Evolutionary conservation across 2,329 filamentous ascomycete genomes (phyloP).

Genomic region (Rugonectria rugulosa): DNA sequence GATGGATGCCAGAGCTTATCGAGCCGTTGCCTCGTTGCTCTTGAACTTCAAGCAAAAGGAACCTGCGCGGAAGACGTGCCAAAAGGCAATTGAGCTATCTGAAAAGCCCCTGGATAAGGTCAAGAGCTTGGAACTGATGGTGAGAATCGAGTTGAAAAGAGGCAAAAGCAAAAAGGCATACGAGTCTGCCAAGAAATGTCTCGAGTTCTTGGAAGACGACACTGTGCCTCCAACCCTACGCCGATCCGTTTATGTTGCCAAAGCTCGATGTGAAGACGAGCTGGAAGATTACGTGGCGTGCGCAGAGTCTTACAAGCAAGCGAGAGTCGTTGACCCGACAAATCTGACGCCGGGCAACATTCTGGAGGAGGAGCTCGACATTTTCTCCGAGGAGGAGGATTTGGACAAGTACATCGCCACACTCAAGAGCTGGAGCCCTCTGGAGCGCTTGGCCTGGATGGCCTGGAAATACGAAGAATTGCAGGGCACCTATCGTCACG

Average conservation of each 20-base stretch:
- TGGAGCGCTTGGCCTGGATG: conserved; percentile 40
- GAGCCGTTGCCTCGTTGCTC: conserved; percentile 31
- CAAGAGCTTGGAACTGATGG: conserved; percentile 25
- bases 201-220: conserved; percentile 18
- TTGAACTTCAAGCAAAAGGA: conserved; percentile 19
- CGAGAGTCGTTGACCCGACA: conserved; percentile 30
- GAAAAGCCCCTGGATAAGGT: conserved; percentile 24
- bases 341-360: conserved; percentile 26
- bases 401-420: conserved; percentile 21
- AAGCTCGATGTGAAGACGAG: conserved; percentile 27
- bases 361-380: conserved; percentile 30
- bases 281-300: conserved; percentile 20
- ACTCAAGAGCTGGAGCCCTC: conserved; percentile 35
- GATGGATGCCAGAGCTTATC: conserved; percentile 24
- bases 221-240: conserved; percentile 19
- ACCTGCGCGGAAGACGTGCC: conserved; percentile 27
- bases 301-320: conserved; percentile 22
- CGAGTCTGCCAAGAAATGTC: conserved; percentile 7
- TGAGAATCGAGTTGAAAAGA: conserved; percentile 21
- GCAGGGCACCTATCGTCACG: conserved; percentile 1
- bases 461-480: conserved; percentile 29
- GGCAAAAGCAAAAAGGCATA: conserved; percentile 22
- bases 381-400: conserved; percentile 24
- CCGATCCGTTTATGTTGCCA: conserved; percentile 26
- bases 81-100: conserved; percentile 22